Evolutionary conservation across 179 eudicot species (phyloP).

Genomic region (Spinacia oleracea): DNA sequence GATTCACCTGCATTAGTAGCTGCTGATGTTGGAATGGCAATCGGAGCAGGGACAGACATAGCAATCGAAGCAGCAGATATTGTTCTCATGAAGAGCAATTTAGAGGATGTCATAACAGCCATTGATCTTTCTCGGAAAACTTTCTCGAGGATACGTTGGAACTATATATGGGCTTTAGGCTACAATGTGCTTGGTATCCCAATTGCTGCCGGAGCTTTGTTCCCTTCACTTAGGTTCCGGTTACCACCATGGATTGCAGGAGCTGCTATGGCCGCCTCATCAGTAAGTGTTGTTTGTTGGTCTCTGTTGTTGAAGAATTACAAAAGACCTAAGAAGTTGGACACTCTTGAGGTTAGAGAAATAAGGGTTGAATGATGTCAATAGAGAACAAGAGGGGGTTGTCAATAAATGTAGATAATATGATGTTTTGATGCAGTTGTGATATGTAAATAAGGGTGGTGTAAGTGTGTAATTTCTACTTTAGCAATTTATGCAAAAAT

Average conservation of each 20-base stretch:
- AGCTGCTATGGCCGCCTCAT: slow-evolving; percentile 99
- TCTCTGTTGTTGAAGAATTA: slow-evolving; percentile 83
- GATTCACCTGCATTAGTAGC: slow-evolving; percentile 98
- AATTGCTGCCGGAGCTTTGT: slow-evolving; percentile 79
- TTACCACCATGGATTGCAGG: slow-evolving; percentile 97
- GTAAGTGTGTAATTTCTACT: too few species aligned
- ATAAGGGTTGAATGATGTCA: slow-evolving; percentile 40
- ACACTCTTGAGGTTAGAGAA: slow-evolving; percentile 51
- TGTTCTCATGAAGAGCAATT: slow-evolving; percentile 81
- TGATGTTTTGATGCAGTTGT: neutral
- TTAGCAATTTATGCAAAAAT: neutral
- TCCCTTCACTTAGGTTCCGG: slow-evolving; percentile 75
- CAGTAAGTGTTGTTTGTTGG: slow-evolving; percentile 89
- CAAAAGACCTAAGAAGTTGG: slow-evolving; percentile 65
- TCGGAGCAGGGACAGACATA: slow-evolving; percentile 97
- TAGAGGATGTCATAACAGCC: slow-evolving; percentile 89
- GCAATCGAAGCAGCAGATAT: slow-evolving; percentile 98
- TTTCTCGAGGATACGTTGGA: slow-evolving; percentile 71
- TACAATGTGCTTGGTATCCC: slow-evolving; percentile 84
- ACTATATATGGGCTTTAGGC: slow-evolving; percentile 88
- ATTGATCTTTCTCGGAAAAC: slow-evolving; percentile 90
- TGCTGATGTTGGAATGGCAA: slow-evolving; percentile 97
- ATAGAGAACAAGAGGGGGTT: neutral
- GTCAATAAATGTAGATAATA: neutral
- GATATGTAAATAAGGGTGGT: neutral